Base-by-base conservation (phyloP, 495 filamentous ascomycete species). In the Thermochaetoides thermophila region DNA sequence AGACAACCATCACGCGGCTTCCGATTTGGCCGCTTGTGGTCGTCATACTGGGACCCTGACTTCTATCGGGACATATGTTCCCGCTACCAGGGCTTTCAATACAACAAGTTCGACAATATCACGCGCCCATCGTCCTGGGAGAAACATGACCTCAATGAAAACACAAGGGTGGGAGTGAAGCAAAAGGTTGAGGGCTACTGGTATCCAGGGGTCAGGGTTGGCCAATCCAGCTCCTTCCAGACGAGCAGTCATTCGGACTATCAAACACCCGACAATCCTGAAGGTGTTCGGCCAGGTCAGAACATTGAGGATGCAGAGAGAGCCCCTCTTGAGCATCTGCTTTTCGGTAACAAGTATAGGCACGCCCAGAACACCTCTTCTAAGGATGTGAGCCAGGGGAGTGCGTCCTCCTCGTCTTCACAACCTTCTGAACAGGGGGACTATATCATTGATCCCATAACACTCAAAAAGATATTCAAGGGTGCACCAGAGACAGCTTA, bases 371-470 rank as follows among this genome's bases (percentile, higher is more conserved):
- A 12, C n/a, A n/a, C n/a, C n/a, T n/a, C n/a, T n/a, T n/a, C n/a
- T n/a, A n/a, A 4, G 17, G 19, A 16, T 10, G 8, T 4, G 27
- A 16, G 17, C 10, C 17, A 14, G 12, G 26, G 13, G 19, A 10
- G 1, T 5, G n/a, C n/a, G n/a, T n/a, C n/a, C n/a, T n/a, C 5
- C 2, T 6, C 25, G 8, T n/a, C 7, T 7, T 23, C 30, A n/a
- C 16, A n/a, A 5, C 15, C n/a, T 11, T 24, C 21, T 4, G 7
- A 25, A 9, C 6, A 4, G 6, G n/a, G 39, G 1, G 65, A 63
- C 4, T 72, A 63, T 29, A 43, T 58, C 12, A 71, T 74, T 29
- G 71, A 76, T 44, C 69, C 69, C n/a, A 74, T 76, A 36, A 71
- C 70, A 13, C 72, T 71, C 42, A 63, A 68, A n/a, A 72, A 64